Evolutionary conservation across 192 early-diverging fungal genomes (phyloP).

Genomic region (Pilobolus umbonatus): DNA sequence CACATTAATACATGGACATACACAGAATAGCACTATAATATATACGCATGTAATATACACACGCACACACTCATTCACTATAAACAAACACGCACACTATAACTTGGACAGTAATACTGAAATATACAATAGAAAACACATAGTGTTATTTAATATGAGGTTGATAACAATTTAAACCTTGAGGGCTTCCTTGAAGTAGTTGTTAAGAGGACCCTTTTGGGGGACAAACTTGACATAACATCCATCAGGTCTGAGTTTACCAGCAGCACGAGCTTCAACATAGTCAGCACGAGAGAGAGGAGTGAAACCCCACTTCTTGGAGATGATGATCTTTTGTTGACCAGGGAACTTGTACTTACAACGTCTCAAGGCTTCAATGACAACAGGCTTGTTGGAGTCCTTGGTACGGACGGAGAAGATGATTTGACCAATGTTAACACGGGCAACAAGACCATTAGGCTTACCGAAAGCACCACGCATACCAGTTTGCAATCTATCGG

Average conservation of each 20-base stretch:
- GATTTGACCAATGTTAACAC: constrained; percentile 97
- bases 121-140: too few species aligned
- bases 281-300: constrained; percentile 93
- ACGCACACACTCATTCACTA: too few species aligned
- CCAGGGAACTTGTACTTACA: constrained; percentile 99
- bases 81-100: too few species aligned
- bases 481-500: constrained; percentile 97
- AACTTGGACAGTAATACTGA: too few species aligned
- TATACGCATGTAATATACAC: too few species aligned
- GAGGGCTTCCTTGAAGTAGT: constrained; percentile 25
- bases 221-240: constrained; percentile 93
- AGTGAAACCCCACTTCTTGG: constrained; percentile 99
- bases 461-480: constrained; percentile 99
- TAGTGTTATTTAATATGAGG: background rate
- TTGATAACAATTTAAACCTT: constrained; percentile 22
- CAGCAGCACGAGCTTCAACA: constrained; percentile 65
- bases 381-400: constrained; percentile 88
- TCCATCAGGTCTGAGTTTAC: constrained; percentile 86
- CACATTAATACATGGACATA: too few species aligned
- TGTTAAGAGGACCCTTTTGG: constrained; percentile 72
- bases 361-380: constrained; percentile 86
- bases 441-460: constrained; percentile 91
- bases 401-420: constrained; percentile 95
- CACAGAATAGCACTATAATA: too few species aligned
- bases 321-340: constrained; percentile 97